Percentiles rank a stretch among this genome's conserved stretches.
Conservation (phyloP, 129 eudicot species). For the Flaveria robusta region DNA sequence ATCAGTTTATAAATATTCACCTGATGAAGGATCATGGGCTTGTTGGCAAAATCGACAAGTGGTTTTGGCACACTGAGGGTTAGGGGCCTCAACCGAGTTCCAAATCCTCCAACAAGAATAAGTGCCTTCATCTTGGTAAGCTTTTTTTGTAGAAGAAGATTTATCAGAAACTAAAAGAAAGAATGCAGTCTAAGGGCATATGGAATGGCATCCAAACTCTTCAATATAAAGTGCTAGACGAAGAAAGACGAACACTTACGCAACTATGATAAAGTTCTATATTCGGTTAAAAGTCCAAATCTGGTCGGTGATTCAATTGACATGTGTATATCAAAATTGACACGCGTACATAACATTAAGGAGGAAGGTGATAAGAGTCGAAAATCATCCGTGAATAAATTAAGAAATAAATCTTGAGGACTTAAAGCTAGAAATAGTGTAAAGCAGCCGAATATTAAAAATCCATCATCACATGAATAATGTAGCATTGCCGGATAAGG, state of each 20-base stretch:
- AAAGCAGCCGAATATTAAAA: constrained; percentile 19
- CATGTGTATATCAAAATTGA: constrained; percentile 34
- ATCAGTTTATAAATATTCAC: constrained; percentile 34
- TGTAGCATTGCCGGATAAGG: constrained; percentile 25
- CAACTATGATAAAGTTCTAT: constrained; percentile 31
- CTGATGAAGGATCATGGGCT: constrained; percentile 99
- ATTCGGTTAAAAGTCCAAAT: constrained; percentile 24
- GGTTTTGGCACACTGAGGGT: constrained; percentile 93
- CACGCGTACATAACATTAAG: constrained; percentile 37
- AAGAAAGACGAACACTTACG: constrained; percentile 46
- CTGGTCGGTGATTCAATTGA: constrained; percentile 38
- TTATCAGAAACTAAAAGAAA: constrained; percentile 26
- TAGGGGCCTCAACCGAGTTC: constrained; percentile 95
- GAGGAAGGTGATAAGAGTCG: constrained; percentile 31
- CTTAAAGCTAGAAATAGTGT: constrained; percentile 21
- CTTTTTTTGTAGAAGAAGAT: constrained; percentile 35
- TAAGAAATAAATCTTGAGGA: constrained; percentile 27
- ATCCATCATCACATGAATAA: constrained; percentile 28
- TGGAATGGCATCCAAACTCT: constrained; percentile 10
- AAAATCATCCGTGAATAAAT: constrained; percentile 4
- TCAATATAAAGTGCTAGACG: constrained; percentile 39
- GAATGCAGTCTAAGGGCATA: constrained; percentile 24
- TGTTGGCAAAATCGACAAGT: constrained; percentile 94
- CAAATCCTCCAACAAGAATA: constrained; percentile 97
- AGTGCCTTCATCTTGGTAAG: constrained; percentile 82